These are phyloP conservation scores for Tremella yokohamensis DNA, from an alignment of 768 basidiomycete genomes.

Conservation along the genomic window DNA sequence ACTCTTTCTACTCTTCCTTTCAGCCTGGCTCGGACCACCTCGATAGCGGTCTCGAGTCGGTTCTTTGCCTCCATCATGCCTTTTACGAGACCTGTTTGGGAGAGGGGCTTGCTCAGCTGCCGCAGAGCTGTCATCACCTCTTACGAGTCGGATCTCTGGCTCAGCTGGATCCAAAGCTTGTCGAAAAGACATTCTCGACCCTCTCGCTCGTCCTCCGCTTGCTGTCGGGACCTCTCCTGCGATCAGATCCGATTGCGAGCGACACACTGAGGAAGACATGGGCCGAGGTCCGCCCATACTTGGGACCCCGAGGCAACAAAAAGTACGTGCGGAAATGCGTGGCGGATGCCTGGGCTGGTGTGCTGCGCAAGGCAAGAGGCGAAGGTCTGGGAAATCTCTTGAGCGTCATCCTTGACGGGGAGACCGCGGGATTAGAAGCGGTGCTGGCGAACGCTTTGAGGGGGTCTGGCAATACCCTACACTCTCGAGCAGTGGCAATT, in stretches of 20 bases:
- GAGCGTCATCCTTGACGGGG: slow-evolving; percentile 59
- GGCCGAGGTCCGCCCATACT: slow-evolving; percentile 37
- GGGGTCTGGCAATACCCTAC: slow-evolving; percentile 54
- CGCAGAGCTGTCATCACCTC: slow-evolving; percentile 27
- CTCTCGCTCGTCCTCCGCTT: slow-evolving; percentile 45
- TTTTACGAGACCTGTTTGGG: slow-evolving; percentile 44
- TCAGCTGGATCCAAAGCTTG: slow-evolving; percentile 42
- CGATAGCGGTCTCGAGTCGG: slow-evolving; percentile 45
- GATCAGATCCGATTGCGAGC: slow-evolving; percentile 16
- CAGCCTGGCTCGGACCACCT: slow-evolving; percentile 30
- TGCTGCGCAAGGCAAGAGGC: slow-evolving; percentile 68
- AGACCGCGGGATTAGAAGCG: slow-evolving; percentile 65
- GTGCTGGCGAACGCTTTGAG: slow-evolving; percentile 65
- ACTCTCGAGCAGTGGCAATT: slow-evolving; percentile 68
- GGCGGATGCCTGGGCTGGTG: slow-evolving; percentile 82
- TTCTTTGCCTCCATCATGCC: slow-evolving; percentile 44
- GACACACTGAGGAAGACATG: slow-evolving; percentile 26
- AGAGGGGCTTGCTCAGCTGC: slow-evolving; percentile 31
- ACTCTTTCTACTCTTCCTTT: slow-evolving; percentile 34
- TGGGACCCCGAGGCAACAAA: slow-evolving; percentile 38
- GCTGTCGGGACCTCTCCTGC: slow-evolving; percentile 34
- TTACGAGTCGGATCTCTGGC: slow-evolving; percentile 35
- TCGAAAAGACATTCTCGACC: slow-evolving; percentile 48
- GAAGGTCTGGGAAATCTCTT: slow-evolving; percentile 61
- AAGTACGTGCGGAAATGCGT: slow-evolving; percentile 52